Evolutionary conservation across 169 alveolate species (phyloP).

Genomic region (Cryptosporidium ryanae): DNA sequence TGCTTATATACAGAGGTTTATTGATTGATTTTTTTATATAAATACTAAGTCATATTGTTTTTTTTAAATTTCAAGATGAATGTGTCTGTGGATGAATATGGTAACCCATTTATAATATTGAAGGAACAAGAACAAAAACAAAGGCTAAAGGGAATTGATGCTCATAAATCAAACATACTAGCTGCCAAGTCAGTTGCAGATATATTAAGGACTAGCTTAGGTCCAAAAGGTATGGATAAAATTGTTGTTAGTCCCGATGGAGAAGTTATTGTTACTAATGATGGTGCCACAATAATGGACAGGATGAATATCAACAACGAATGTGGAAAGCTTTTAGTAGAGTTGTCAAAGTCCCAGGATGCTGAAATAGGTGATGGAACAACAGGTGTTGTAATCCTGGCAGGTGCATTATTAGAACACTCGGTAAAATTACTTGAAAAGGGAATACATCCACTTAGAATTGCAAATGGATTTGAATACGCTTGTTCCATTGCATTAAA

Average conservation of each 20-base stretch:
- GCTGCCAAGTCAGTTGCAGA: conserved; percentile 98
- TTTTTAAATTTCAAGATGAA: conserved; percentile 76
- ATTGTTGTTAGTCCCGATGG: conserved; percentile 98
- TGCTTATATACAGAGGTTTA: no score
- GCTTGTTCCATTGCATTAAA: conserved; percentile 96
- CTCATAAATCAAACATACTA: conserved; percentile 96
- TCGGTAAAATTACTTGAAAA: conserved; percentile 94
- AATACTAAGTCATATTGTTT: no score
- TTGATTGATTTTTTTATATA: no score
- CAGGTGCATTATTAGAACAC: conserved; percentile 96
- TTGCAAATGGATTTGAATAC: conserved; percentile 98
- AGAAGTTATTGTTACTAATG: conserved; percentile 98
- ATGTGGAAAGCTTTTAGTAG: conserved; percentile 98
- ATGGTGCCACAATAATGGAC: conserved; percentile 96
- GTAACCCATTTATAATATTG: conserved; percentile 97
- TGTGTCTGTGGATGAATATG: conserved; percentile 97
- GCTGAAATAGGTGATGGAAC: conserved; percentile 99
- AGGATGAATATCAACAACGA: conserved; percentile 95
- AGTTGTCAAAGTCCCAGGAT: conserved; percentile 97
- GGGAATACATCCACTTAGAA: conserved; percentile 98
- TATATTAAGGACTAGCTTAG: conserved; percentile 95
- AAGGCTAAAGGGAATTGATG: conserved; percentile 97
- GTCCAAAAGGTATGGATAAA: conserved; percentile 99
- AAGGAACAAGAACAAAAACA: conserved; percentile 95
- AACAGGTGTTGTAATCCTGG: conserved; percentile 99